Base-by-base conservation (phyloP, 169 alveolate genomes). In the Plasmodium coatneyi region DNA sequence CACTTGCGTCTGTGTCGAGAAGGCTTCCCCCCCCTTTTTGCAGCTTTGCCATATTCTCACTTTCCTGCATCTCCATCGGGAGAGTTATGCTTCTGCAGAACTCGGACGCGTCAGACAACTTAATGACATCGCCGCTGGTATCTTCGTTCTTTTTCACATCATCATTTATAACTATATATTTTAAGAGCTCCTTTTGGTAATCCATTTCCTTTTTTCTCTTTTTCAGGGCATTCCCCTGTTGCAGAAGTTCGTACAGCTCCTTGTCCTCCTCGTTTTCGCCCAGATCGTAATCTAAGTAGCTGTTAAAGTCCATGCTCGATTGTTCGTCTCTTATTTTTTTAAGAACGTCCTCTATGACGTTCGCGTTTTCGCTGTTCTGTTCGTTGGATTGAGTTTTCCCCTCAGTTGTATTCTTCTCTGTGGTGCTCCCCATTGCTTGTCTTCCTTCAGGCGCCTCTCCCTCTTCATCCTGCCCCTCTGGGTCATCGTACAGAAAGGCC, bases 81-180 rank as follows among this genome's bases (percentile, higher is more conserved):
- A 86, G 19, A n/a, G 84, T 74, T 46, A 86, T 86, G 30, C 70
- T 86, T 86, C 80, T 86, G 41, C 93, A 86, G 80, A 86, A 86
- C 66, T 86, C 93, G 10, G 93, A 86, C n/a, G 93, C 80, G 66
- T 86, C 52, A 52, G 93, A 74, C 80, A 86, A 56, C 76, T 86
- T 86, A 19, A 86, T 74, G 39, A 78, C 46, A 74, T 86, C 19
- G 70, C 43, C 43, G 10, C 80, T 86, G 19, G 52, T 30, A 6
- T 86, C 80, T 9, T 86, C 80, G 5, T 86, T 9, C 60, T 19
- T 84, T 43, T 70, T 86, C 28, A 32, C 93, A 22, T 76, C 86
- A 3, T 86, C 93, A 76, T 86, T 72, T 52, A 86, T 74, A 46
- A 86, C 86, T 34, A 86, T 72, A 30, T 78, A 78, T 36, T 86